Percentiles rank a stretch among this genome's conserved stretches.
phyloP scores from a whole-genome alignment of 306 rosid genomes.

The Sechiopsis laciniata region DNA sequence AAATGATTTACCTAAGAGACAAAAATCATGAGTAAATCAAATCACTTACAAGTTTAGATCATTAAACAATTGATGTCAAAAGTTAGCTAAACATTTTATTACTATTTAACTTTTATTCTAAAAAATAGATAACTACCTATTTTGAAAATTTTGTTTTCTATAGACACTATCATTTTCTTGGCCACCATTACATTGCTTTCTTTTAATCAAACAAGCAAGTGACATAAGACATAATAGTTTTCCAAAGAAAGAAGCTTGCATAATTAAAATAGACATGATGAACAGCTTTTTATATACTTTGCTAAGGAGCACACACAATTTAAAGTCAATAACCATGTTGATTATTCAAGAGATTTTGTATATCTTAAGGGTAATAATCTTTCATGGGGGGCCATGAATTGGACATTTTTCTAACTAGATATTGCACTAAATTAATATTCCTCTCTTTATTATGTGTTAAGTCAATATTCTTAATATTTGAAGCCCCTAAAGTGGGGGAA shows the following conservation, averaged over 20 bases:
- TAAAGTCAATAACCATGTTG: neutral
- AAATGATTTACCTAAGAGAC: neutral
- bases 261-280: neutral
- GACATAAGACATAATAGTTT: neutral
- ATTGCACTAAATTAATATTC: conserved; percentile 12
- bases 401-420: neutral
- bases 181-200: neutral
- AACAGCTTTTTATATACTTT: neutral
- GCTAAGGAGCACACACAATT: neutral
- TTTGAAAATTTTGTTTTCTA: neutral
- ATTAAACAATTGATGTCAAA: no score
- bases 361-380: conserved; percentile 7
- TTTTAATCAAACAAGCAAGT: neutral
- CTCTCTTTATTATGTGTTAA: neutral
- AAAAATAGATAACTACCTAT: neutral
- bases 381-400: conserved; percentile 15
- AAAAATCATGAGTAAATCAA: neutral
- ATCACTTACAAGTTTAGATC: no score
- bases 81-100: no score
- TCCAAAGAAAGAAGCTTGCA: neutral
- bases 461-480: conserved; percentile 3
- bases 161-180: neutral
- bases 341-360: neutral
- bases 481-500: no score
- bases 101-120: neutral